phyloP scores from a whole-genome alignment of 352 stramenopile species.

The Phytophthora foliorum region DNA sequence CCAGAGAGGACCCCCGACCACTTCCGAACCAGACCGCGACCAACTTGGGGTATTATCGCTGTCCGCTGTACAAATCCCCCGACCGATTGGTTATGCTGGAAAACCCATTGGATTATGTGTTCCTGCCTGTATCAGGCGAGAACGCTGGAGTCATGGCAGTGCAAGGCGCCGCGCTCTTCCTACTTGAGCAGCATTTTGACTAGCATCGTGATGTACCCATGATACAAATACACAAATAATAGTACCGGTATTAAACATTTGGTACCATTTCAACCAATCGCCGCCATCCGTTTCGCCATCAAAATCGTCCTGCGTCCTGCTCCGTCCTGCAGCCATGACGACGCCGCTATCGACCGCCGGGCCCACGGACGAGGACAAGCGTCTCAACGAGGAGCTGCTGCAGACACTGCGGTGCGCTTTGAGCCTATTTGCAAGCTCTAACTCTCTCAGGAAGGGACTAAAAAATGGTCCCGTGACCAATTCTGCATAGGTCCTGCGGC shows the following conservation, averaged over 20 bases:
- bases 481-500: constrained; percentile 49
- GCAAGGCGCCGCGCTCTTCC: constrained; percentile 43
- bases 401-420: constrained; percentile 61
- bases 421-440: background rate
- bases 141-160: constrained; percentile 35
- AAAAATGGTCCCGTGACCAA: background rate
- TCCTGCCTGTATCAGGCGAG: constrained; percentile 41
- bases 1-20: constrained; percentile 7
- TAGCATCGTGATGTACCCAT: constrained; percentile 3
- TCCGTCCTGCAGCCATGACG: constrained; percentile 48
- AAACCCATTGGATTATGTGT: constrained; percentile 48
- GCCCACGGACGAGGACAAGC: constrained; percentile 71
- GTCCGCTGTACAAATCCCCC: constrained; percentile 50
- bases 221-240: background rate
- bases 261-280: constrained; percentile 2
- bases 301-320: background rate
- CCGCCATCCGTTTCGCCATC: background rate
- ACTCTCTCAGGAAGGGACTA: constrained; percentile 5
- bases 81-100: constrained; percentile 36
- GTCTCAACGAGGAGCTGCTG: constrained; percentile 74
- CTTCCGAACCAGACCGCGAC: constrained; percentile 4
- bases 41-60: constrained; percentile 44
- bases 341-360: constrained; percentile 77
- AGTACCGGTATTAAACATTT: background rate
- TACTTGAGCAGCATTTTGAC: constrained; percentile 36